A percentile compares a stretch with the other conserved stretches of the same genome.
phyloP scores from a whole-genome alignment of 2,329 filamentous ascomycete genomes.

The Verticillium dahliae region DNA sequence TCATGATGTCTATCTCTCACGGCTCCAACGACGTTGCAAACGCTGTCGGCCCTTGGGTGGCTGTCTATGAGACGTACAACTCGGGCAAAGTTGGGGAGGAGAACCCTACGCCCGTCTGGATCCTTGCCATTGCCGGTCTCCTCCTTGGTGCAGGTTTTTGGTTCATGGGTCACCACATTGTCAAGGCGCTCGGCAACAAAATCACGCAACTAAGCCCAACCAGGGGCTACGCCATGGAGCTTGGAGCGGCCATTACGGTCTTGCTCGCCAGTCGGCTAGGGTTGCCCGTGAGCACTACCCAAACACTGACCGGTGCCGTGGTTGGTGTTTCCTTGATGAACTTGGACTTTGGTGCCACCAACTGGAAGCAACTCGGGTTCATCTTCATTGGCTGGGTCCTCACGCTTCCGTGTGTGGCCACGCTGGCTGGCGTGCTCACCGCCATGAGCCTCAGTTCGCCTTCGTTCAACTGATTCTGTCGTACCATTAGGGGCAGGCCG shows the following conservation, averaged over 20 bases:
- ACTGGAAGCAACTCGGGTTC: conserved; percentile 17
- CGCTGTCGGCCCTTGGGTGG: conserved; percentile 30
- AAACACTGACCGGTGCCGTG: conserved; percentile 17
- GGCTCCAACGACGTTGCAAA: conserved; percentile 36
- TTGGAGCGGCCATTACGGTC: conserved; percentile 28
- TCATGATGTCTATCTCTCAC: conserved; percentile 34
- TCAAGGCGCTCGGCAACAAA: conserved; percentile 30
- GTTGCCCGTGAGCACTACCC: conserved; percentile 19
- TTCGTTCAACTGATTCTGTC: no score
- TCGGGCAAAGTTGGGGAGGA: conserved; percentile 22
- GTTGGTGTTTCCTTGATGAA: conserved; percentile 18
- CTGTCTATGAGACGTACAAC: conserved; percentile 26
- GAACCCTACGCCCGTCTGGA: conserved; percentile 29
- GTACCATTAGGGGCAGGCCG: no score
- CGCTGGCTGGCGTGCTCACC: no score
- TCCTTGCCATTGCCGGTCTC: conserved; percentile 26
- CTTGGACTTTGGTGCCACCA: conserved; percentile 14
- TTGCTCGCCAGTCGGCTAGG: conserved; percentile 14
- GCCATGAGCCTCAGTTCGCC: no score
- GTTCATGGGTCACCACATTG: conserved; percentile 32
- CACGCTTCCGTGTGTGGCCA: conserved; percentile 11
- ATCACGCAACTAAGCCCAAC: conserved; percentile 30
- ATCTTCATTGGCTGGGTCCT: conserved; percentile 19
- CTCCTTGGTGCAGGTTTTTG: conserved; percentile 31
- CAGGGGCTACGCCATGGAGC: conserved; percentile 28